Evolutionary conservation across 306 rosid genomes (phyloP).

Genomic region (Cercis canadensis): DNA sequence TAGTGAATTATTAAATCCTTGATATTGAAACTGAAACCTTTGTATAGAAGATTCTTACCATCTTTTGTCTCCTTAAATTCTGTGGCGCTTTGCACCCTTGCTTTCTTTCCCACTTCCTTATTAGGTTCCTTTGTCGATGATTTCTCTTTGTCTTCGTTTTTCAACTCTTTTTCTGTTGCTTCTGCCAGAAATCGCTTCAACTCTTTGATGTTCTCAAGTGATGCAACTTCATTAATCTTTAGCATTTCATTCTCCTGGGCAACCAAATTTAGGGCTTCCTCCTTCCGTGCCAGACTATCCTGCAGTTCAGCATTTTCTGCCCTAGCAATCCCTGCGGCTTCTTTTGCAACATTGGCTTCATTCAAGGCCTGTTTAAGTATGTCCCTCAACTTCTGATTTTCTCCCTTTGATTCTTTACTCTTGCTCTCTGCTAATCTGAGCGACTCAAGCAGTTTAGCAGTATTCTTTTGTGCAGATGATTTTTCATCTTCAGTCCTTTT

Average conservation of each 20-base stretch:
- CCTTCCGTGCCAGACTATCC: slow-evolving; percentile 53
- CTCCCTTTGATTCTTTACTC: slow-evolving; percentile 61
- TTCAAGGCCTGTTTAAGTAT: slow-evolving; percentile 88
- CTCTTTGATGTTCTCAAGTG: slow-evolving; percentile 67
- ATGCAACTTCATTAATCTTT: slow-evolving; percentile 65
- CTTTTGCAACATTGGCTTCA: slow-evolving; percentile 84
- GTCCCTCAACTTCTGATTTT: slow-evolving; percentile 75
- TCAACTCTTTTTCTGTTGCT: slow-evolving; percentile 46
- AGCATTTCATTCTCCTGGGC: slow-evolving; percentile 64
- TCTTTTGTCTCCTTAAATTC: slow-evolving; percentile 6
- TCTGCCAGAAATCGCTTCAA: slow-evolving; percentile 66
- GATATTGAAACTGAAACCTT: too few relatives aligned
- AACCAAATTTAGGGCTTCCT: slow-evolving; percentile 48
- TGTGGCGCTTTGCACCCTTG: slow-evolving; percentile 23
- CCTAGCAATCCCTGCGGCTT: slow-evolving; percentile 74
- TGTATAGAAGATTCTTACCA: too few relatives aligned
- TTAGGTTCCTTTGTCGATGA: slow-evolving; percentile 26
- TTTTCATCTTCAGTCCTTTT: slow-evolving; percentile 76
- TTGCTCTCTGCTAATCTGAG: slow-evolving; percentile 50
- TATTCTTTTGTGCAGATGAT: slow-evolving; percentile 52
- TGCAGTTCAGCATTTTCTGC: slow-evolving; percentile 69
- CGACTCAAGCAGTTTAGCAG: slow-evolving; percentile 37
- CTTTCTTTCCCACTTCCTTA: slow-evolving; percentile 46
- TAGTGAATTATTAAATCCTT: too few relatives aligned
- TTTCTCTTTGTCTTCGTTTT: slow-evolving; percentile 49